phyloP scores from a whole-genome alignment of 371 early-diverging fungal genomes.

The Actinomortierella wolfii region DNA sequence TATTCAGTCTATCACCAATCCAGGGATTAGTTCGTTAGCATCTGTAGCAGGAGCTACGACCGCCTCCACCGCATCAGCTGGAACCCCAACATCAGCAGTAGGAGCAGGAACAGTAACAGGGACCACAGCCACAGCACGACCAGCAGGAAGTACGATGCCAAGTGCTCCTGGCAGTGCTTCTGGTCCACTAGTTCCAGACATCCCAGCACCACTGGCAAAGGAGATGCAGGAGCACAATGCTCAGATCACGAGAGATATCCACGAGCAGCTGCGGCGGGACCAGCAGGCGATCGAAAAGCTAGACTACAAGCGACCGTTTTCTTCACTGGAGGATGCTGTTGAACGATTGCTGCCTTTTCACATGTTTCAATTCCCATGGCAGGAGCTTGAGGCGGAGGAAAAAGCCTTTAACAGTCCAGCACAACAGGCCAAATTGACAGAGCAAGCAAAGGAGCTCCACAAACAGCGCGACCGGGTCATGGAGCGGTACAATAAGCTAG shows the following conservation, averaged over 20 bases:
- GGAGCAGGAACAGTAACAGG: slow-evolving; percentile 27
- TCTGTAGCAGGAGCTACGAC: too few species aligned
- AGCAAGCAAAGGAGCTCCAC: slow-evolving; percentile 10
- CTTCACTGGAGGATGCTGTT: slow-evolving; percentile 63
- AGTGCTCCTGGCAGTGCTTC: background rate
- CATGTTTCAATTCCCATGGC: slow-evolving; percentile 69
- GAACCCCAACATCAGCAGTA: background rate
- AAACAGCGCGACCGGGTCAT: slow-evolving; percentile 22
- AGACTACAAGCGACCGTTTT: slow-evolving; percentile 65
- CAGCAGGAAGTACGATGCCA: background rate
- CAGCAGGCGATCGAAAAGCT: slow-evolving; percentile 53
- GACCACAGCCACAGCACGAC: slow-evolving; percentile 18
- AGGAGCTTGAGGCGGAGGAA: slow-evolving; percentile 62
- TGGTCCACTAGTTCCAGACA: background rate
- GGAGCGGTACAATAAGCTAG: slow-evolving; percentile 17
- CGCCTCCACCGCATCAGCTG: background rate
- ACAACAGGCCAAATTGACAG: slow-evolving; percentile 22
- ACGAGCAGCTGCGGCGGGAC: slow-evolving; percentile 52
- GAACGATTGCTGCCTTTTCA: slow-evolving; percentile 74
- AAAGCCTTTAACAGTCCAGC: slow-evolving; percentile 47
- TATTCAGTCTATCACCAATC: background rate
- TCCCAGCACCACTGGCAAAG: slow-evolving; percentile 1
- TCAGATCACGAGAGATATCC: slow-evolving; percentile 8
- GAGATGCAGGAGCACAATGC: slow-evolving; percentile 17
- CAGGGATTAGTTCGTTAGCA: background rate